Base-by-base conservation (phyloP, 352 stramenopile genomes). In the Pythium myriotylum region DNA sequence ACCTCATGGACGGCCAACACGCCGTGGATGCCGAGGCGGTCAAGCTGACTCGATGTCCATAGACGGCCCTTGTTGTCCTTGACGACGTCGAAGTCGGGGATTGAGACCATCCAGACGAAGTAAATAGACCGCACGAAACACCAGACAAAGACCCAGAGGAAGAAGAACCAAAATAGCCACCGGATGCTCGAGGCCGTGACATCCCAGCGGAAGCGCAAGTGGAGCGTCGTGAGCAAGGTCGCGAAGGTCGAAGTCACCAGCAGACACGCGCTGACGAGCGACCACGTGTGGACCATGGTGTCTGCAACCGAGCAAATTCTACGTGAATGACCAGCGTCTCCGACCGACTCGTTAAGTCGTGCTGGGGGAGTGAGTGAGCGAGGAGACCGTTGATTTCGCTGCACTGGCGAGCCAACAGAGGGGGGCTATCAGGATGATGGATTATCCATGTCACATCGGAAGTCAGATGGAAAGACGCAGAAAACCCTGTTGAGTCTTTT, bases 121-220 rank as follows among this genome's bases (percentile, higher is more conserved):
- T 82, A 86, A 9, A 82, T 16, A 4, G 77, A 59, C 26, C 76
- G 76, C 33, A 70, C 42, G 7, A 22, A 71, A 47, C 69, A 76
- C 73, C 78, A 84, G 23, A 81, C 56, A 60, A 59, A 80, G n/a
- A 85, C 45, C 32, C 79, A 83, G 4, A 83, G 26, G 59, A 88
- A 86, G 41, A 88, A 88, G 59, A 70, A 40, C 55, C 80, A 81
- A 55, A 88, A 88, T 41, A 88, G 70, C 76, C 76, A 88, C n/a
- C 79, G 76, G 12, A 88, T 76, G 14, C 73, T 81, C 35, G 47
- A 69, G 4, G 46, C 62, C 19, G 59, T 48, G 37, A 64, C 62
- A 35, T 69, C 62, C 62, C 54, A 69, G 19, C 54, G 62, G 33
- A 27, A 50, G n/a, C 62, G 62, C 29, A 64, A 23, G 22, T 68